Evolutionary conservation across 2,329 filamentous ascomycete species (phyloP).

Genomic region (Neocucurbitaria cava): DNA sequence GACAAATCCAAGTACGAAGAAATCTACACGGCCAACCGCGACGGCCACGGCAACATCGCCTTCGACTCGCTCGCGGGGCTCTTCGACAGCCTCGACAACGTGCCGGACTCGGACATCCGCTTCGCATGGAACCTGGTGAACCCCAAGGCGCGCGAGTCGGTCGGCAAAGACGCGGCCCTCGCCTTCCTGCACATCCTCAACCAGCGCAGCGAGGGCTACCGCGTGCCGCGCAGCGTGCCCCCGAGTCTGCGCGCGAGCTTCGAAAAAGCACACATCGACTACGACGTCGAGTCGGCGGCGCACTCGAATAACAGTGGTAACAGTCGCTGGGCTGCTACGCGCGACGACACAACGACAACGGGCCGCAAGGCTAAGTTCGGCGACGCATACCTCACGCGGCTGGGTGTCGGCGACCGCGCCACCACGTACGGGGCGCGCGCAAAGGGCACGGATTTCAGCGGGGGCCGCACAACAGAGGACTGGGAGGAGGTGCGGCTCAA

Average conservation of each 20-base stretch:
- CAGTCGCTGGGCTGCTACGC: constrained; percentile 79
- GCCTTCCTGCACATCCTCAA: constrained; percentile 97
- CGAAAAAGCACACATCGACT: constrained; percentile 95
- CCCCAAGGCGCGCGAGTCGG: constrained; percentile 78
- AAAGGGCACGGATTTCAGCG: constrained; percentile 87
- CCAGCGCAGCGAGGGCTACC: constrained; percentile 91
- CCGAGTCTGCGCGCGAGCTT: constrained; percentile 90
- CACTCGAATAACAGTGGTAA: too few species aligned
- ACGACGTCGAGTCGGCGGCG: constrained; percentile 83
- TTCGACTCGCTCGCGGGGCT: constrained; percentile 82
- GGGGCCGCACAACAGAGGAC: constrained; percentile 84
- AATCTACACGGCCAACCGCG: constrained; percentile 92
- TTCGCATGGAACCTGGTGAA: constrained; percentile 98
- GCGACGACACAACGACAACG: constrained; percentile 80
- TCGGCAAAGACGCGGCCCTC: constrained; percentile 93
- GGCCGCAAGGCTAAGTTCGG: constrained; percentile 97
- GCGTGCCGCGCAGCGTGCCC: constrained; percentile 89
- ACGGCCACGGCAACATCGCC: constrained; percentile 77
- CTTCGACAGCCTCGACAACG: constrained; percentile 73
- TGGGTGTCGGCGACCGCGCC: constrained; percentile 78
- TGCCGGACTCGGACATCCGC: constrained; percentile 79
- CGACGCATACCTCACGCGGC: constrained; percentile 90
- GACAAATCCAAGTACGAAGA: constrained; percentile 96
- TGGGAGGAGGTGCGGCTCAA: constrained; percentile 97
- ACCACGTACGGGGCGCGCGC: constrained; percentile 70